Evolutionary conservation across 257 asterid species (phyloP).

Genomic region (Solanum ahanhuiri): DNA sequence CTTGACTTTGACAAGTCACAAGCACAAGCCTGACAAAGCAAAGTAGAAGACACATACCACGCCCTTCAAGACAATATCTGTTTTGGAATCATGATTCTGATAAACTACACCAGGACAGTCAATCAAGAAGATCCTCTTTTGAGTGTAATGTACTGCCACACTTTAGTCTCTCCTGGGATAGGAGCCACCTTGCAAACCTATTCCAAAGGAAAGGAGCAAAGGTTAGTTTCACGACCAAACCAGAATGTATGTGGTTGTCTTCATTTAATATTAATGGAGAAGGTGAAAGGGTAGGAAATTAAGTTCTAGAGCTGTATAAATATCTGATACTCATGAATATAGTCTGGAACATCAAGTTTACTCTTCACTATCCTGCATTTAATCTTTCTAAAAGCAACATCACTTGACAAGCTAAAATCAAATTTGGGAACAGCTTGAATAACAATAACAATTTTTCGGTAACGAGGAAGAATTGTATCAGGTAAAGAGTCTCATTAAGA

Average conservation of each 20-base stretch:
- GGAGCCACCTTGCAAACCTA: constrained; percentile 98
- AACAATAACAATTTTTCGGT: background rate
- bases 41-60: constrained; percentile 48
- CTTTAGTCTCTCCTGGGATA: constrained; percentile 96
- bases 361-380: too few relatives aligned
- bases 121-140: constrained; percentile 74
- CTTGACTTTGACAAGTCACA: background rate
- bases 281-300: background rate
- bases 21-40: background rate
- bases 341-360: background rate
- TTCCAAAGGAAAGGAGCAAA: background rate
- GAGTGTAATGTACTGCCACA: constrained; percentile 93
- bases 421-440: too few relatives aligned
- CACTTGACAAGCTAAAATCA: too few relatives aligned
- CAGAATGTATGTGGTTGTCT: background rate
- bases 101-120: constrained; percentile 98
- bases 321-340: background rate
- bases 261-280: background rate
- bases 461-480: background rate
- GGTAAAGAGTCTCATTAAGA: background rate
- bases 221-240: background rate
- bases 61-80: constrained; percentile 92
- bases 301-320: background rate
- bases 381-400: too few relatives aligned
- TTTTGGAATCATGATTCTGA: constrained; percentile 67